A percentile compares a stretch with the other conserved stretches of the same genome.
phyloP scores from a whole-genome alignment of 1,284 basidiomycete species.

The Trichosporon sp. region DNA sequence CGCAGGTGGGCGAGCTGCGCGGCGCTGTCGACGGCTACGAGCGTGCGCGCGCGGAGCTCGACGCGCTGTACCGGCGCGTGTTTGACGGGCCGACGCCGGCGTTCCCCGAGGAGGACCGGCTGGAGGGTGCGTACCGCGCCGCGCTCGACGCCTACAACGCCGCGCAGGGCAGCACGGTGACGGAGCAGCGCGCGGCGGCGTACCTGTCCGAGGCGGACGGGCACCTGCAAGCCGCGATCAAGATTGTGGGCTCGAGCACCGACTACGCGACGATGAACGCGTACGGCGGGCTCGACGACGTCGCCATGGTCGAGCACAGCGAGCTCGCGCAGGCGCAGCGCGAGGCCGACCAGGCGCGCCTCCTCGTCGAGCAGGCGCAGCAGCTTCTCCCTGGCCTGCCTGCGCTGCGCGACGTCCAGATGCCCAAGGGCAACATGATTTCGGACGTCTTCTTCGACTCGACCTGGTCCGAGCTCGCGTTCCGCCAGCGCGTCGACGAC shows the following conservation, averaged over 20 bases:
- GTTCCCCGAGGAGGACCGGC: slow-evolving; percentile 25
- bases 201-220: slow-evolving; percentile 16
- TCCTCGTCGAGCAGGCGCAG: slow-evolving; percentile 24
- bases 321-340: slow-evolving; percentile 25
- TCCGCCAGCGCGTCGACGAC: slow-evolving; percentile 22
- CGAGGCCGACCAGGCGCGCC: slow-evolving; percentile 21
- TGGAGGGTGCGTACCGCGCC: slow-evolving; percentile 13
- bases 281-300: slow-evolving; percentile 7
- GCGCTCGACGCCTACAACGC: slow-evolving; percentile 1
- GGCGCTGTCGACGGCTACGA: slow-evolving; percentile 15
- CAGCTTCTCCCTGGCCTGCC: slow-evolving; percentile 22
- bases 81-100: slow-evolving; percentile 23
- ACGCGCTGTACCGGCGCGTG: slow-evolving; percentile 17
- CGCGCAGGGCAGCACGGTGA: slow-evolving; percentile 18
- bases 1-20: slow-evolving; percentile 13
- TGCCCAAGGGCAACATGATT: slow-evolving; percentile 24
- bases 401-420: slow-evolving; percentile 10
- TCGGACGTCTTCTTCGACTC: slow-evolving; percentile 30
- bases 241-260: background rate
- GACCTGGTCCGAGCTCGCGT: slow-evolving; percentile 25
- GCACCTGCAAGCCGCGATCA: slow-evolving; percentile 9
- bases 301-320: slow-evolving; percentile 11
- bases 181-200: slow-evolving; percentile 22
- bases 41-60: slow-evolving; percentile 13
- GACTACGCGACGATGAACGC: slow-evolving; percentile 10